Base-by-base conservation (phyloP, 805 yeast genomes). In the Candida ponderosae region DNA sequence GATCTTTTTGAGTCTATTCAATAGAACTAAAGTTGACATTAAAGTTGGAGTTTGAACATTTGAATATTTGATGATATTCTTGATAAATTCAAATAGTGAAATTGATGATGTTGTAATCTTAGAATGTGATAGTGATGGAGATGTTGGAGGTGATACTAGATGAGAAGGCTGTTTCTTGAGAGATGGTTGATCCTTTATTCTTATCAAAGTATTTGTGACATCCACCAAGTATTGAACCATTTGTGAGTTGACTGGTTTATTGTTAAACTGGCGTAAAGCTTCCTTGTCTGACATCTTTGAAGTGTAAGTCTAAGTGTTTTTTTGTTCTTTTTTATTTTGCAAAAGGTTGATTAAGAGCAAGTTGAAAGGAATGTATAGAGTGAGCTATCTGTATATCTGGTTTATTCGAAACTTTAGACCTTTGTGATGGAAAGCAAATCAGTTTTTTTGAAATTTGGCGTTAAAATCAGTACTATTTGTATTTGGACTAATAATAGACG, bases 11-110 rank as follows among this genome's bases (percentile, higher is more conserved):
- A 93, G 68, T 46, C 87, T 81, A 38, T 81, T 78, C 42, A 90
- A 66, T 57, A 86, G 90, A 14, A 88, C 89, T 38, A 89, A 68
- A 5, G 96, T 74, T 17, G 97, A 80, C 97, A 93, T 90, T 44
- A 90, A 70, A 1, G 97, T 90, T 27, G 97, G 87, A 4, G 96
- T 84, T 61, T 88, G 96, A 31, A 90, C 97, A 57, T 89, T 88
- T 6, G 97, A 86, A 51, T 83, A 78, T 38, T 68, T 68, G 48
- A 90, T 79, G 43, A 90, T 65, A 20, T 71, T 74, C 42, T 77
- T 71, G 47, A 93, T 89, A 65, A 93, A 90, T 18, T 62, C 61
- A 32, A 63, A 62, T 33, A 86, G 65, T 0, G 79, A 56, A 3
- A 46, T 46, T 4, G 41, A n/a, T 18, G 26, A 32, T 8, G 9